A percentile compares a stretch with the other conserved stretches of the same genome.
These are phyloP conservation scores for Colletotrichum sp. DNA, from an alignment of 2,329 filamentous ascomycete species.

Conservation along the genomic window DNA sequence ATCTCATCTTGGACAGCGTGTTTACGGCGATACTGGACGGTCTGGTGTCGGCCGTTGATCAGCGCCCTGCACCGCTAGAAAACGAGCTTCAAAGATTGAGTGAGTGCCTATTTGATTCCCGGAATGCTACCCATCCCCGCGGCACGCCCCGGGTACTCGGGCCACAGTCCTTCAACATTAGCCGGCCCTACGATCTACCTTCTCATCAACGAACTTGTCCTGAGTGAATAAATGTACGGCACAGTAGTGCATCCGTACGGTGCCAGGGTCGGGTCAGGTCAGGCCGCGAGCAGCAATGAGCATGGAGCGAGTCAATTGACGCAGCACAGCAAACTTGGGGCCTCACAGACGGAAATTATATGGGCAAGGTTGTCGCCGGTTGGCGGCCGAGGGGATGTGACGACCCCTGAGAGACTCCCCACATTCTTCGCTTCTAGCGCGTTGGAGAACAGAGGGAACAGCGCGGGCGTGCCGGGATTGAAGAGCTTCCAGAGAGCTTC, in stretches of 20 bases:
- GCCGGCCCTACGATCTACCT: neutral
- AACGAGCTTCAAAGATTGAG: neutral
- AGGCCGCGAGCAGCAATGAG: neutral
- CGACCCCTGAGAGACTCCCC: constrained; percentile 1
- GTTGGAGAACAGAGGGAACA: neutral
- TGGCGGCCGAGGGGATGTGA: neutral
- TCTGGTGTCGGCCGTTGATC: neutral
- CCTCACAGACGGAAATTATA: neutral
- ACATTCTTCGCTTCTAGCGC: constrained; percentile 6
- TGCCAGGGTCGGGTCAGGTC: neutral
- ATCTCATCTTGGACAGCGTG: neutral
- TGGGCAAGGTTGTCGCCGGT: neutral
- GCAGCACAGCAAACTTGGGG: neutral
- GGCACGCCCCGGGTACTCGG: neutral
- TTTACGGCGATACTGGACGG: neutral
- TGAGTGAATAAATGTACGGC: neutral
- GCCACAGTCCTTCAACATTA: neutral
- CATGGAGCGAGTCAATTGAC: neutral
- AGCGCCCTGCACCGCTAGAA: neutral
- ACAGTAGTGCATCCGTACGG: neutral
- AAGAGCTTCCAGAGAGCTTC: constrained; percentile 5
- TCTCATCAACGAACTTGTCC: neutral
- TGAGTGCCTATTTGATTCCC: neutral
- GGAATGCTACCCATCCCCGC: neutral
- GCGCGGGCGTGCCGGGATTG: neutral